Conservation (phyloP, 1,139 yeast species). For the Nadsonia commutata region DNA sequence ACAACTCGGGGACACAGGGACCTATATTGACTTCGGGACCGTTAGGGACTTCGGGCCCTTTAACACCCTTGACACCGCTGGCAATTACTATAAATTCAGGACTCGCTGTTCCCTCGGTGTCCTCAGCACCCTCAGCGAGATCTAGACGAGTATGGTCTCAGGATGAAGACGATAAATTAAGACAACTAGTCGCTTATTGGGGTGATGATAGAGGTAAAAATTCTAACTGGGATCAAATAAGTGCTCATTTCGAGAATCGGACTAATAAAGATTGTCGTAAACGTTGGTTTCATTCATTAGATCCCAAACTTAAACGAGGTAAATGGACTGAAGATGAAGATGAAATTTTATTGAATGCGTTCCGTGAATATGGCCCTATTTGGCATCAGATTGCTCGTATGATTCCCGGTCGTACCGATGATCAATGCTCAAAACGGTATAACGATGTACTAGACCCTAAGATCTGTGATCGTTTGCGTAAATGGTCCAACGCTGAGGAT, state of each 20-base stretch:
- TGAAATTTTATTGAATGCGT: slow-evolving; percentile 45
- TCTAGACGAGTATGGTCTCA: slow-evolving; percentile 53
- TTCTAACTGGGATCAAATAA: slow-evolving; percentile 57
- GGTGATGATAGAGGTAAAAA: slow-evolving; percentile 82
- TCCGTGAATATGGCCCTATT: slow-evolving; percentile 53
- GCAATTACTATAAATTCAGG: neutral
- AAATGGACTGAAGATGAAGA: slow-evolving; percentile 87
- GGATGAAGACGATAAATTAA: slow-evolving; percentile 63
- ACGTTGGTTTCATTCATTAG: slow-evolving; percentile 75
- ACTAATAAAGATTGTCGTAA: slow-evolving; percentile 88
- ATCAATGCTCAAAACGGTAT: slow-evolving; percentile 87
- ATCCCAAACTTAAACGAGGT: slow-evolving; percentile 71
- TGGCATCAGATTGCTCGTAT: slow-evolving; percentile 77
- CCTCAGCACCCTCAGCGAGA: neutral
- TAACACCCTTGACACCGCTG: too few species aligned
- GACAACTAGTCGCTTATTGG: slow-evolving; percentile 53
- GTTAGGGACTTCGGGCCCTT: too few species aligned
- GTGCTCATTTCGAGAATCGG: slow-evolving; percentile 55
- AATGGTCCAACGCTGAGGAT: slow-evolving; percentile 76
- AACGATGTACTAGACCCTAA: slow-evolving; percentile 78
- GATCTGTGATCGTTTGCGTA: slow-evolving; percentile 60
- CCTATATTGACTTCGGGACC: neutral
- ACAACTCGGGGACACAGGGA: too few species aligned
- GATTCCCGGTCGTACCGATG: slow-evolving; percentile 79
- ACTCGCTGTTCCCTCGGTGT: too few species aligned